phyloP scores from a whole-genome alignment of 768 basidiomycete genomes.

The Podaxis sp. region DNA sequence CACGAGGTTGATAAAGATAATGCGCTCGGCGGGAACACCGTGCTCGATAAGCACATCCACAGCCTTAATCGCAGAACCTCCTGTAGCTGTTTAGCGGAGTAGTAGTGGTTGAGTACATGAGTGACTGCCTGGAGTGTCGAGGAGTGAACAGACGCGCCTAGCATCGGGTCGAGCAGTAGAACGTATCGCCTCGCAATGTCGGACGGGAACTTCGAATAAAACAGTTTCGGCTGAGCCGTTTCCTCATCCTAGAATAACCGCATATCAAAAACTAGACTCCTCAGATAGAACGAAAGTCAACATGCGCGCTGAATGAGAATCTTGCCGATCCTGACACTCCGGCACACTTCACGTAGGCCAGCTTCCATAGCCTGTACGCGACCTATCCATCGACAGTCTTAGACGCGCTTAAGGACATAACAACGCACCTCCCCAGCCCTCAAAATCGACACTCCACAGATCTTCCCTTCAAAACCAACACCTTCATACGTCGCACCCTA shows the following conservation, averaged over 20 bases:
- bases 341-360: slow-evolving; percentile 92
- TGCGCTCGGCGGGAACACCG: slow-evolving; percentile 91
- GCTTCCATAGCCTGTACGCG: slow-evolving; percentile 88
- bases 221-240: slow-evolving; percentile 89
- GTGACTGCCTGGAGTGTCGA: not conserved
- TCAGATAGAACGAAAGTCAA: not conserved
- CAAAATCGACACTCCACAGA: slow-evolving; percentile 94
- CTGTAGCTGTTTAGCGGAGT: slow-evolving; percentile 62
- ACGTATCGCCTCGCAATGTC: slow-evolving; percentile 92
- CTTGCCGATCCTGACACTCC: slow-evolving; percentile 93
- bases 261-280: not conserved
- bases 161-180: slow-evolving; percentile 95
- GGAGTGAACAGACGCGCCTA: slow-evolving; percentile 53
- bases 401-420: not conserved
- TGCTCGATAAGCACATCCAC: slow-evolving; percentile 91
- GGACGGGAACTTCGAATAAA: slow-evolving; percentile 89
- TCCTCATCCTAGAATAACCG: slow-evolving; percentile 76
- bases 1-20: slow-evolving; percentile 93
- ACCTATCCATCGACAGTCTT: not conserved
- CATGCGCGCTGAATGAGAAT: slow-evolving; percentile 93
- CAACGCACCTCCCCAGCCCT: slow-evolving; percentile 82
- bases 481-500: slow-evolving; percentile 85
- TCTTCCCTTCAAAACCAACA: slow-evolving; percentile 94
- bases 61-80: slow-evolving; percentile 97
- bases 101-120: not conserved